phyloP scores from a whole-genome alignment of 495 filamentous ascomycete genomes.

The Hyphodiscus hymeniophilus region DNA sequence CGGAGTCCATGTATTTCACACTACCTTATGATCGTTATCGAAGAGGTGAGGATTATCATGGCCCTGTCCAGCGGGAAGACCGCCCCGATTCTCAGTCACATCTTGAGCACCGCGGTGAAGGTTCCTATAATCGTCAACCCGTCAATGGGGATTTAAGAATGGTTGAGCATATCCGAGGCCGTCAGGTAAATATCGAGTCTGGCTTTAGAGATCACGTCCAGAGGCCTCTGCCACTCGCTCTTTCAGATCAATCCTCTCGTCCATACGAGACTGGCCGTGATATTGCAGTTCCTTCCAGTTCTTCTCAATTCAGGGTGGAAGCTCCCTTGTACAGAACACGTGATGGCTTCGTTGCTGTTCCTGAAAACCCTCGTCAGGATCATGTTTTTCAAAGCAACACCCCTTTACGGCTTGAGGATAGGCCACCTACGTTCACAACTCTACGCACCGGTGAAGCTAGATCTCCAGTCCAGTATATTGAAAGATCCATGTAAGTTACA shows the following conservation, averaged over 20 bases:
- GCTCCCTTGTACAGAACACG: conserved; percentile 1
- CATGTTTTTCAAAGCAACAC: conserved; percentile 1
- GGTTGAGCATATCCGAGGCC: conserved; percentile 7
- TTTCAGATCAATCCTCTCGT: conserved; percentile 13
- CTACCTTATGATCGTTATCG: conserved; percentile 6
- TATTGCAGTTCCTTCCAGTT: conserved; percentile 11
- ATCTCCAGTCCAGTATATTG: conserved; percentile 14
- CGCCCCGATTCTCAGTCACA: not conserved
- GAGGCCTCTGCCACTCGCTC: conserved; percentile 5
- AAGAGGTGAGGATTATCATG: conserved; percentile 4
- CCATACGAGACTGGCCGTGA: conserved; percentile 11
- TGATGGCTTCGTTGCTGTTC: conserved; percentile 7
- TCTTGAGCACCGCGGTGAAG: conserved; percentile 7
- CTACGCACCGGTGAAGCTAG: conserved; percentile 10
- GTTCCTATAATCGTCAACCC: not conserved
- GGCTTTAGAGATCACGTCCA: conserved; percentile 1
- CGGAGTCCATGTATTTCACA: conserved; percentile 3
- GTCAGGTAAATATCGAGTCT: conserved; percentile 7
- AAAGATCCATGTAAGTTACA: conserved; percentile 22
- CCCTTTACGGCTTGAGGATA: conserved; percentile 7
- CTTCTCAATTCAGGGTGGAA: conserved; percentile 23
- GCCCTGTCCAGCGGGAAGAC: not conserved
- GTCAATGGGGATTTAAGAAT: not conserved
- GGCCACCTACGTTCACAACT: conserved; percentile 11
- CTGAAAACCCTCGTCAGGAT: conserved; percentile 10